phyloP scores from a whole-genome alignment of 2,329 filamentous ascomycete species.

The Ophiognomonia clavigignenti-juglandacearum region DNA sequence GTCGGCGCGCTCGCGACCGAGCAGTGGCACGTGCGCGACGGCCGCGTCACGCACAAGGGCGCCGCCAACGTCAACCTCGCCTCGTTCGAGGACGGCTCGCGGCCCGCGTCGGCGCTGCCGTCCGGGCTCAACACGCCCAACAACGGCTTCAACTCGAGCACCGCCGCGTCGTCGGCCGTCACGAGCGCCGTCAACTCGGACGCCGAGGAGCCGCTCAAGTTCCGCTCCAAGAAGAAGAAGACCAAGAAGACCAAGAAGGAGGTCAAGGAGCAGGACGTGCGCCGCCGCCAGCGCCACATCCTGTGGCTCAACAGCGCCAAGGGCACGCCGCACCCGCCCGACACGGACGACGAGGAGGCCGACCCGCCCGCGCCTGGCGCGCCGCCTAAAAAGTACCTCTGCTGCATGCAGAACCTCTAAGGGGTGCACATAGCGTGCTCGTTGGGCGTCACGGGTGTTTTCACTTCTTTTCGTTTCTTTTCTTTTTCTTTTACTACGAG shows the following conservation, averaged over 20 bases:
- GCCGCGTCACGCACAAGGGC: conserved; percentile 80
- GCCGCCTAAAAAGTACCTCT: conserved; percentile 3
- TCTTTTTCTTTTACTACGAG: not conserved
- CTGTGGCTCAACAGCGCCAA: conserved; percentile 81
- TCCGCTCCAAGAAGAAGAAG: conserved; percentile 83
- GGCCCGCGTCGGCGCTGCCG: conserved; percentile 43
- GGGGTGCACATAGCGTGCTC: too few relatives aligned
- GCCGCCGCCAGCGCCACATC: conserved; percentile 81
- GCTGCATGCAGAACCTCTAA: conserved; percentile 2
- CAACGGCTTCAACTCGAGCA: conserved; percentile 38
- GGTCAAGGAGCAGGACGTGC: conserved; percentile 85
- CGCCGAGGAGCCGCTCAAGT: conserved; percentile 85
- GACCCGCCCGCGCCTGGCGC: not conserved
- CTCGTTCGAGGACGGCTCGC: conserved; percentile 75
- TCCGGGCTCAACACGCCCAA: conserved; percentile 27
- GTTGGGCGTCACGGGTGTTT: too few relatives aligned
- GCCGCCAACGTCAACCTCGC: conserved; percentile 68
- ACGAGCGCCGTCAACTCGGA: conserved; percentile 71
- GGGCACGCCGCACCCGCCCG: conserved; percentile 71
- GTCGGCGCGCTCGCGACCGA: conserved; percentile 93
- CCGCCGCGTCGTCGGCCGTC: conserved; percentile 45
- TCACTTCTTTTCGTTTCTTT: not conserved
- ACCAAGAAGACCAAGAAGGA: conserved; percentile 99
- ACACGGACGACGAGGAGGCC: conserved; percentile 70
- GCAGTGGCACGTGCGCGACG: conserved; percentile 91